Conservation (phyloP, 371 early-diverging fungal species). For the Mortierella sp. region DNA sequence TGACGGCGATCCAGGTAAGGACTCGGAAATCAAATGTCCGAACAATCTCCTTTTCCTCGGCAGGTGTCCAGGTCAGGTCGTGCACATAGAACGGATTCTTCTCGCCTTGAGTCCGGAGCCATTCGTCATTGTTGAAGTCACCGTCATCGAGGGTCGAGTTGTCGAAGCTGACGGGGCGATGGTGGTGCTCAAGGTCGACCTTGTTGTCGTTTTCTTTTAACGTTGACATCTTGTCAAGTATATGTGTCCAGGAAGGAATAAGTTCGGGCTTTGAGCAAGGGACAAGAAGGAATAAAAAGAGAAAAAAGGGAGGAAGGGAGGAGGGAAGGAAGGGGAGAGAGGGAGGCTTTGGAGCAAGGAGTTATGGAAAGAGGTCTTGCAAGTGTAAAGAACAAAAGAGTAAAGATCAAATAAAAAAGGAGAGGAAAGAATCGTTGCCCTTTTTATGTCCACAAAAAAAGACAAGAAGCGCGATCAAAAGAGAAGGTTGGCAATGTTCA, state of each 20-base stretch:
- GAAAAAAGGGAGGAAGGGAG: not conserved
- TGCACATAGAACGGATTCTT: slow-evolving; percentile 53
- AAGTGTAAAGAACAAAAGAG: not conserved
- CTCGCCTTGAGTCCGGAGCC: slow-evolving; percentile 35
- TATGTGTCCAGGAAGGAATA: not conserved
- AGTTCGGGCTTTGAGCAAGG: too few relatives aligned
- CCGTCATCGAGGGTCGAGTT: slow-evolving; percentile 15
- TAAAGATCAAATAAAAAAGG: not conserved
- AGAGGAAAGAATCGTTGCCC: not conserved
- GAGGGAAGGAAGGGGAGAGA: not conserved
- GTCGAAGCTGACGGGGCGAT: slow-evolving; percentile 9
- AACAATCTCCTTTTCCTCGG: slow-evolving; percentile 56
- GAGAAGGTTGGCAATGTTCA: not conserved
- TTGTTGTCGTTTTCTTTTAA: slow-evolving; percentile 13
- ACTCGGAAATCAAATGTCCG: slow-evolving; percentile 47
- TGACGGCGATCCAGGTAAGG: slow-evolving; percentile 53
- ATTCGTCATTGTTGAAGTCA: slow-evolving; percentile 14
- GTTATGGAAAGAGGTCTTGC: not conserved
- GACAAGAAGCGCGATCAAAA: not conserved
- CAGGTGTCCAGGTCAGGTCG: slow-evolving; percentile 53
- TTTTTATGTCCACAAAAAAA: not conserved
- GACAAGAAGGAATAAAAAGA: too few relatives aligned
- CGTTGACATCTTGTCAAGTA: not conserved
- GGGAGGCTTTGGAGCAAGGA: not conserved
- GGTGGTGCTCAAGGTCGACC: slow-evolving; percentile 18